Conservation (phyloP, 345 rosid species). For the Populus alba region DNA sequence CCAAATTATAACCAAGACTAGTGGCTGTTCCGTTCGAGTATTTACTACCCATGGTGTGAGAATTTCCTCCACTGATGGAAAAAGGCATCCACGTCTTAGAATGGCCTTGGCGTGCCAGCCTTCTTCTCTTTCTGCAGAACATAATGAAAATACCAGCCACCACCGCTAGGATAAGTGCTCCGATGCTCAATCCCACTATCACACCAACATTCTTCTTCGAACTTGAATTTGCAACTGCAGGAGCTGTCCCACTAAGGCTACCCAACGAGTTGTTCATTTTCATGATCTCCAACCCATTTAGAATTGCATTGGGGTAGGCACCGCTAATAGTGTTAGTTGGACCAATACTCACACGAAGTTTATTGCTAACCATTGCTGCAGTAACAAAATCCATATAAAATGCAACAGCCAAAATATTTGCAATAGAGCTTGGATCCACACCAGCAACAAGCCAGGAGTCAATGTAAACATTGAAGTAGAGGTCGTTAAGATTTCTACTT, state of each 20-base stretch:
- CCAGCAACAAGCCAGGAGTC: constrained; percentile 45
- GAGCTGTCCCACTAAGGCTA: constrained; percentile 21
- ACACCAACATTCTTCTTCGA: constrained; percentile 27
- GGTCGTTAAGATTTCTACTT: constrained; percentile 44
- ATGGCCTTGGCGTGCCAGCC: constrained; percentile 18
- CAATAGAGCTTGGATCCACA: constrained; percentile 48
- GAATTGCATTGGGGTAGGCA: constrained; percentile 27
- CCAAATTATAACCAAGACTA: constrained; percentile 17
- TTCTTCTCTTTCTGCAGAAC: constrained; percentile 15
- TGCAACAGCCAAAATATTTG: constrained; percentile 48
- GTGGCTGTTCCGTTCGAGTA: constrained; percentile 28
- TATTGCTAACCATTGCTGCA: constrained; percentile 16
- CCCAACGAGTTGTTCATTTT: constrained; percentile 37
- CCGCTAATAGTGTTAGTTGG: background rate
- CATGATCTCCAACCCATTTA: constrained; percentile 40
- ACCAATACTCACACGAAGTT: constrained; percentile 50
- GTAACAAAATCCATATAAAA: constrained; percentile 54
- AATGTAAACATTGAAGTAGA: constrained; percentile 71
- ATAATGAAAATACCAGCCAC: constrained; percentile 16
- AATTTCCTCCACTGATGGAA: constrained; percentile 22
- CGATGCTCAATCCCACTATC: constrained; percentile 19
- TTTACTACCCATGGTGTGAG: constrained; percentile 34
- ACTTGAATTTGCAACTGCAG: constrained; percentile 11
- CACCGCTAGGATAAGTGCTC: constrained; percentile 7
- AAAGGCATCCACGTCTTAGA: constrained; percentile 36